Evolutionary conservation across 257 asterid species (phyloP).

Genomic region (Jaltomata sinuosa): DNA sequence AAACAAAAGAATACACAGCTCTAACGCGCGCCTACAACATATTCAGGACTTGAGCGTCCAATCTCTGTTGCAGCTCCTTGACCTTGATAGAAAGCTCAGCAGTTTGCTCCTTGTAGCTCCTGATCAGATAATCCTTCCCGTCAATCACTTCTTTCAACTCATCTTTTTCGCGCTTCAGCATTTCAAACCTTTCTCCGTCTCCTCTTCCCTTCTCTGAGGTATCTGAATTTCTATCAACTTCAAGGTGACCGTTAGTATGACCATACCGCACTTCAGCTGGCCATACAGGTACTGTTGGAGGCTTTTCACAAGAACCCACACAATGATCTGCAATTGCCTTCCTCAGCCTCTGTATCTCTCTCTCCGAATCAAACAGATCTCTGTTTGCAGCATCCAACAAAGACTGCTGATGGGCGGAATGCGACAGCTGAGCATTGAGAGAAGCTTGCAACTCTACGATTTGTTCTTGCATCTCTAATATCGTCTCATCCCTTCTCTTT

Average conservation of each 20-base stretch:
- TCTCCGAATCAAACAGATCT: constrained; percentile 65
- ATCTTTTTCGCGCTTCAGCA: constrained; percentile 57
- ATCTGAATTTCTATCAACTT: constrained; percentile 27
- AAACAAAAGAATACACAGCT: constrained; percentile 38
- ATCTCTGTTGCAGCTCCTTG: constrained; percentile 67
- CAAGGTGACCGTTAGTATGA: constrained; percentile 43
- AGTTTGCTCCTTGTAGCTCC: constrained; percentile 82
- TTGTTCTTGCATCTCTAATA: constrained; percentile 94
- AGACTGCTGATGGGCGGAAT: constrained; percentile 69
- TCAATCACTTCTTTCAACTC: constrained; percentile 78
- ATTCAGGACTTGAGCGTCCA: constrained; percentile 82
- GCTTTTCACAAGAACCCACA: constrained; percentile 41
- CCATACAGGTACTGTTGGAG: constrained; percentile 52
- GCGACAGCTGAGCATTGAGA: constrained; percentile 44
- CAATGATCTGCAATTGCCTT: constrained; percentile 85
- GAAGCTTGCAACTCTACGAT: constrained; percentile 61
- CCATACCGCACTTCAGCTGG: constrained; percentile 38
- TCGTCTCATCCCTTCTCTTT: constrained; percentile 87
- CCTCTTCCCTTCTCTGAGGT: constrained; percentile 33
- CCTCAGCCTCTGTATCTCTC: constrained; percentile 82
- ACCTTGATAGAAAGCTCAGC: constrained; percentile 67
- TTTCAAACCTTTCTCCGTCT: constrained; percentile 53
- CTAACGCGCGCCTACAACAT: constrained; percentile 44
- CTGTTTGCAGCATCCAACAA: constrained; percentile 66
- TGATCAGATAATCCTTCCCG: constrained; percentile 79